A percentile compares a stretch with the other conserved stretches of the same genome.
Evolutionary conservation across 305 asterid genomes (phyloP).

Genomic region (Nicotiana rustica): DNA sequence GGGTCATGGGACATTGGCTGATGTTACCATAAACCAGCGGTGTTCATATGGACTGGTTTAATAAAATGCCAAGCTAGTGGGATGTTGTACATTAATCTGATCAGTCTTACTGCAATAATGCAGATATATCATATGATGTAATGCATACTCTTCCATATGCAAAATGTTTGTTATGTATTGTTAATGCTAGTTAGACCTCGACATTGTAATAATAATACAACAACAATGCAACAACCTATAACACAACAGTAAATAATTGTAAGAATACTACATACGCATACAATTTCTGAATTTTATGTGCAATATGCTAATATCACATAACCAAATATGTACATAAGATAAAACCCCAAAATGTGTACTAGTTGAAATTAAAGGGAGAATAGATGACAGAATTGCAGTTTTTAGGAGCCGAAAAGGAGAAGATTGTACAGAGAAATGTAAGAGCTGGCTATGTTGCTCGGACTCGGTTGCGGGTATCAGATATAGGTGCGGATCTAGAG

Average conservation of each 20-base stretch:
- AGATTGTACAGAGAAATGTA: conserved; percentile 14
- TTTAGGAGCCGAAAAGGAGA: not conserved
- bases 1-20: not conserved
- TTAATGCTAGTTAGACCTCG: conserved; percentile 28
- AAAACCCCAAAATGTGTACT: conserved; percentile 3
- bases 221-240: conserved; percentile 1
- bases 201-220: conserved; percentile 1
- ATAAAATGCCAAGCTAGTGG: conserved; percentile 10
- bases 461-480: too few species aligned
- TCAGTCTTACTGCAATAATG: not conserved
- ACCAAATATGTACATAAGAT: not conserved
- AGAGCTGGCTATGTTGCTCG: not conserved
- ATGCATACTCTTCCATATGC: conserved; percentile 6
- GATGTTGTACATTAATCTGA: conserved; percentile 14
- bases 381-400: conserved; percentile 13
- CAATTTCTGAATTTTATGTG: conserved; percentile 9
- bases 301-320: not conserved
- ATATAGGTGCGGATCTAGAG: too few species aligned
- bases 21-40: conserved; percentile 1
- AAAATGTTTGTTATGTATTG: not conserved
- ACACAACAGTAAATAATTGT: conserved; percentile 20
- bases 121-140: conserved; percentile 22
- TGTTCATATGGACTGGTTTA: conserved; percentile 5
- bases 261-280: not conserved
- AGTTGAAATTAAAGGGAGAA: conserved; percentile 28